Percentiles rank a stretch among this genome's conserved stretches.
Conservation (phyloP, 2,329 filamentous ascomycete genomes). For the Aspergillus oerlinghausenensis region DNA sequence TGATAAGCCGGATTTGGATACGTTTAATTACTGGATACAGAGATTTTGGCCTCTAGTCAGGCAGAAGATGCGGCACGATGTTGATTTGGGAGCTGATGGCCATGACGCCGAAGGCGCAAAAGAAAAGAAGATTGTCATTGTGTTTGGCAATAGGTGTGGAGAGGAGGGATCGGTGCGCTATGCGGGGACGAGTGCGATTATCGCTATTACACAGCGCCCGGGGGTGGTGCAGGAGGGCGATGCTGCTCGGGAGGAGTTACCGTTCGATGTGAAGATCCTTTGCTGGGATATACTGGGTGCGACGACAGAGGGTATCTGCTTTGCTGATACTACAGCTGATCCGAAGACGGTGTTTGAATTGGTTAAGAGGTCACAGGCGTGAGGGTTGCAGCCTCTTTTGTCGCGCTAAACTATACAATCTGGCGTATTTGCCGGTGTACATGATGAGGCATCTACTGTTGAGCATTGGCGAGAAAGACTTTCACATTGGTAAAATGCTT, state of each 20-base stretch:
- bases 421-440: neutral
- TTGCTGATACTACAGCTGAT: constrained; percentile 42
- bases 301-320: constrained; percentile 41
- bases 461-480: neutral
- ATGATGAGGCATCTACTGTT: neutral
- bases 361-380: constrained; percentile 8
- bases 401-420: neutral
- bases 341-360: constrained; percentile 38
- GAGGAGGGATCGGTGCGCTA: constrained; percentile 43
- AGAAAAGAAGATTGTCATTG: constrained; percentile 38
- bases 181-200: constrained; percentile 46
- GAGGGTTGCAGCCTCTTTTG: neutral
- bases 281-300: constrained; percentile 46
- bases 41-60: constrained; percentile 52
- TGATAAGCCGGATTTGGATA: constrained; percentile 52
- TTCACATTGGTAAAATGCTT: neutral
- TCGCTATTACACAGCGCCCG: constrained; percentile 34
- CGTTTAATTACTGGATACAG: constrained; percentile 60
- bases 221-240: constrained; percentile 13
- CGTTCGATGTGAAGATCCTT: constrained; percentile 36
- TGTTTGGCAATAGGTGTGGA: constrained; percentile 46
- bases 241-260: constrained; percentile 12
- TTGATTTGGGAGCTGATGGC: constrained; percentile 20
- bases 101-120: constrained; percentile 6
- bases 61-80: constrained; percentile 24